These are phyloP conservation scores for Begonia peltatifolia DNA, from an alignment of 306 rosid species.

Conservation along the genomic window DNA sequence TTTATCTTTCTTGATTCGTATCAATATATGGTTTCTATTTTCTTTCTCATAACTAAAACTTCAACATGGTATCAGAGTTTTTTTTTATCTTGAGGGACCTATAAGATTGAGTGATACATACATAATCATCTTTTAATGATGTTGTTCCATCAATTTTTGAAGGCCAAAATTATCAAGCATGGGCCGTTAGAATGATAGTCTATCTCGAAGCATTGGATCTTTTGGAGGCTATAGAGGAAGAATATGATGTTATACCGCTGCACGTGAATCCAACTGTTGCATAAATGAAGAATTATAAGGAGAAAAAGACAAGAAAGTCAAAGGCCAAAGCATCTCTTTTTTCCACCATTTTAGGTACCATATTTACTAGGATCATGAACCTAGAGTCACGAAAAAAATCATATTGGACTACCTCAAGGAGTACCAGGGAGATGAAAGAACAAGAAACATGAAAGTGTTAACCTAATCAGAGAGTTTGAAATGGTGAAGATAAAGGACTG, in stretches of 20 bases:
- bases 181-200: neutral
- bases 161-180: neutral
- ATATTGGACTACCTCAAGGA: neutral
- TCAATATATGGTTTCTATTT: too few relatives aligned
- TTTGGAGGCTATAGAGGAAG: slow-evolving; percentile 1
- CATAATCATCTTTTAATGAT: too few relatives aligned
- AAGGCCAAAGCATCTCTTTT: neutral
- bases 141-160: too few relatives aligned
- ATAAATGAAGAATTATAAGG: neutral
- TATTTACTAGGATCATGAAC: neutral
- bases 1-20: too few relatives aligned
- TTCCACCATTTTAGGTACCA: neutral
- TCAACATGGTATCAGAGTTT: too few relatives aligned
- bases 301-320: neutral
- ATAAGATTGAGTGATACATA: too few relatives aligned
- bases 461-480: neutral
- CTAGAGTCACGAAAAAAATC: neutral
- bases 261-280: neutral
- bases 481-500: neutral
- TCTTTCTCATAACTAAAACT: too few relatives aligned
- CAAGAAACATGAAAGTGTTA: neutral
- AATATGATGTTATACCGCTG: neutral
- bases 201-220: neutral
- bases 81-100: too few relatives aligned
- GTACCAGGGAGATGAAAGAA: neutral